A percentile compares a stretch with the other conserved stretches of the same genome.
phyloP scores from a whole-genome alignment of 1,284 basidiomycete species.

The Malassezia globosa region DNA sequence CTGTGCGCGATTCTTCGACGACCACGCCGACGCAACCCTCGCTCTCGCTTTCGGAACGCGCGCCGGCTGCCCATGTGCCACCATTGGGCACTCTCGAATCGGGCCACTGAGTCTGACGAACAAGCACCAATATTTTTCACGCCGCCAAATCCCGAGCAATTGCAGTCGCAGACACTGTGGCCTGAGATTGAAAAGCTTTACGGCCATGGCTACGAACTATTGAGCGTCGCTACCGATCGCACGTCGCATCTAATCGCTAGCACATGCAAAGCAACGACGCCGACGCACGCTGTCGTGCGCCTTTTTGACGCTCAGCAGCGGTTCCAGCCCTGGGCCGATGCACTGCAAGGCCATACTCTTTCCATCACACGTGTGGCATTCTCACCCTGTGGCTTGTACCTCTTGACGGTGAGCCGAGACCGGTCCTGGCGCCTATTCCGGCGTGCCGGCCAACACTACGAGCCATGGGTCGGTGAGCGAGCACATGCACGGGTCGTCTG shows the following conservation, averaged over 20 bases:
- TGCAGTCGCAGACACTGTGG: constrained; percentile 80
- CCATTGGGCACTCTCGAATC: constrained; percentile 41
- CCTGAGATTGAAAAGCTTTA: constrained; percentile 93
- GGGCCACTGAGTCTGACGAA: constrained; percentile 24
- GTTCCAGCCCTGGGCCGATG: constrained; percentile 53
- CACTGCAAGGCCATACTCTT: constrained; percentile 70
- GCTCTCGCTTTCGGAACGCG: background rate
- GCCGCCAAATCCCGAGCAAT: constrained; percentile 54
- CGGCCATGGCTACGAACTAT: constrained; percentile 90
- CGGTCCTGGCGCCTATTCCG: constrained; percentile 80
- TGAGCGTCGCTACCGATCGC: constrained; percentile 21
- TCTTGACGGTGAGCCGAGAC: constrained; percentile 80
- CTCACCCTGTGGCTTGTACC: constrained; percentile 64
- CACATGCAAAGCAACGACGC: constrained; percentile 72
- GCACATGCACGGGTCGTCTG: constrained; percentile 87
- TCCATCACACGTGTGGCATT: constrained; percentile 84
- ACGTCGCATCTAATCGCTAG: constrained; percentile 62
- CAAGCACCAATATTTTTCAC: constrained; percentile 5
- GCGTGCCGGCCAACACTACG: constrained; percentile 21
- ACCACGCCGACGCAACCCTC: constrained; percentile 9
- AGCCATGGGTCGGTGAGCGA: constrained; percentile 52
- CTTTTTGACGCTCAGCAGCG: constrained; percentile 64
- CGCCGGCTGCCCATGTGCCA: constrained; percentile 35
- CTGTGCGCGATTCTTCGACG: background rate
- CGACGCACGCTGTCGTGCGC: constrained; percentile 79